phyloP scores from a whole-genome alignment of 1,284 basidiomycete genomes.

The Ustilago lituana region DNA sequence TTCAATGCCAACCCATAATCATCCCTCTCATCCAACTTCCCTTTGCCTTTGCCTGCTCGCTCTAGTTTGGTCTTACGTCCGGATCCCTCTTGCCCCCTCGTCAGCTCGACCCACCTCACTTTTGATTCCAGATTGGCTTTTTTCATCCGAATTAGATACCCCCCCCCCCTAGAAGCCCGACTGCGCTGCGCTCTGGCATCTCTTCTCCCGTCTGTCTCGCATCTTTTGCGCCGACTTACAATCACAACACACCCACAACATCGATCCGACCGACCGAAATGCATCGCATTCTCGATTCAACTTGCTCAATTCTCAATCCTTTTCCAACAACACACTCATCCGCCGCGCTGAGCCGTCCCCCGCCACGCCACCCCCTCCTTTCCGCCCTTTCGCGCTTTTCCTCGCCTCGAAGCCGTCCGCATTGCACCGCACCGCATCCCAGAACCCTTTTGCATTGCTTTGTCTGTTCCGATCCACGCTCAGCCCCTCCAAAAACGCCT shows the following conservation, averaged over 20 bases:
- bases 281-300: slow-evolving; percentile 4
- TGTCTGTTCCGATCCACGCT: background rate
- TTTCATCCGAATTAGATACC: slow-evolving; percentile 32
- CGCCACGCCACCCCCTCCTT: slow-evolving; percentile 10
- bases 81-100: background rate
- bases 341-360: background rate
- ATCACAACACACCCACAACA: slow-evolving; percentile 30
- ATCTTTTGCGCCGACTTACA: background rate
- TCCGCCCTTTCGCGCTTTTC: background rate
- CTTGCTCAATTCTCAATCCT: slow-evolving; percentile 10
- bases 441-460: slow-evolving; percentile 4
- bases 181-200: background rate
- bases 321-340: slow-evolving; percentile 13
- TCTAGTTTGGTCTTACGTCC: slow-evolving; percentile 2
- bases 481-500: slow-evolving; percentile 22
- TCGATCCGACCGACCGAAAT: slow-evolving; percentile 32
- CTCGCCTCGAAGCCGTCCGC: slow-evolving; percentile 8
- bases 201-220: background rate
- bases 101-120: background rate
- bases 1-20: too few species aligned
- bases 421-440: background rate
- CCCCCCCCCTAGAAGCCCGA: slow-evolving; percentile 1
- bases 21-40: too few species aligned
- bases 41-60: too few species aligned
- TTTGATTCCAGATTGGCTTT: slow-evolving; percentile 14